phyloP scores from a whole-genome alignment of 108 stramenopile species.

The Nannochloropsis granulata region DNA sequence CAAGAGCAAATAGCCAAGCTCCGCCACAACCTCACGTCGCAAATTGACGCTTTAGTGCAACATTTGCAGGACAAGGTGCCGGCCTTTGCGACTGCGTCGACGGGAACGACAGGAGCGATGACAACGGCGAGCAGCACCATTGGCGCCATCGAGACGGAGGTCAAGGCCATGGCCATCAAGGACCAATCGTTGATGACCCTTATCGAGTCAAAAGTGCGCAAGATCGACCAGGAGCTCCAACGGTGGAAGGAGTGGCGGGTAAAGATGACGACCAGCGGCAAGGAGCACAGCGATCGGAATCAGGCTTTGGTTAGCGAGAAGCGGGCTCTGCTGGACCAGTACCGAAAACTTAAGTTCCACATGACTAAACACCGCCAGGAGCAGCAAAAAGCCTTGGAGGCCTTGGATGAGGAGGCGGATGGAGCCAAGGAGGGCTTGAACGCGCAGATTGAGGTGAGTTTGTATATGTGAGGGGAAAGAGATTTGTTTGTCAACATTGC shows the following conservation, averaged over 20 bases:
- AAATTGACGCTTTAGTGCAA: background rate
- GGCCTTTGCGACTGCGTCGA: background rate
- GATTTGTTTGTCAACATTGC: background rate
- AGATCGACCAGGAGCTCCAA: background rate
- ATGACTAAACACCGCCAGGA: background rate
- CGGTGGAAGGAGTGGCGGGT: background rate
- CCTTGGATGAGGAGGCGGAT: background rate
- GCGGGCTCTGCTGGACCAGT: background rate
- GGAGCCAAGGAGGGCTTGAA: background rate
- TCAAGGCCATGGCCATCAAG: background rate
- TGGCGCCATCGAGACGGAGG: background rate
- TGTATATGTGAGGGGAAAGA: background rate
- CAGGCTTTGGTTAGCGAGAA: background rate
- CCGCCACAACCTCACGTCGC: background rate
- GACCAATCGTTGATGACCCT: background rate
- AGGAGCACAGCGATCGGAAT: background rate
- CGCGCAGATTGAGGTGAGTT: background rate
- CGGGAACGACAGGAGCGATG: background rate
- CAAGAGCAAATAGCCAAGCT: background rate
- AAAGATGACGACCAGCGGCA: background rate
- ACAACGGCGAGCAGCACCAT: background rate
- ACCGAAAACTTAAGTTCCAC: background rate
- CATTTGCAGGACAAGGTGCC: background rate
- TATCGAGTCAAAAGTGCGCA: background rate
- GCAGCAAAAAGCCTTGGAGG: background rate